Conservation (phyloP, 257 asterid species). For the Ilex asprella region DNA sequence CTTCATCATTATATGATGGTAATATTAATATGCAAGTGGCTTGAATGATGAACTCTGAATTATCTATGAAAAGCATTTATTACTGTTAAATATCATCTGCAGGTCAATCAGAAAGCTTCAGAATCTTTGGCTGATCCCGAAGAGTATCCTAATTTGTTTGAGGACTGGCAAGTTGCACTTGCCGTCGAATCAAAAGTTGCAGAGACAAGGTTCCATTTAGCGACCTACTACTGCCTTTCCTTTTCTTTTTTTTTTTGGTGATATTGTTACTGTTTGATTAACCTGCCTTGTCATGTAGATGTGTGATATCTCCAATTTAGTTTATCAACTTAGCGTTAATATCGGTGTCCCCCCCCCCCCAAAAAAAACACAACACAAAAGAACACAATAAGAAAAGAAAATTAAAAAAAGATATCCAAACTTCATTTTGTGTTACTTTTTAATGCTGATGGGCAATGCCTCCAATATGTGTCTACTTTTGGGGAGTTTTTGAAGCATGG, state of each 20-base stretch:
- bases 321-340: too few relatives aligned
- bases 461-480: neutral
- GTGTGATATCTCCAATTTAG: too few relatives aligned
- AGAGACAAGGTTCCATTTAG: conserved; percentile 31
- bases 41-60: neutral
- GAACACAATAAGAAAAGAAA: too few relatives aligned
- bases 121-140: conserved; percentile 93
- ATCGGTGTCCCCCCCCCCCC: too few relatives aligned
- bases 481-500: neutral
- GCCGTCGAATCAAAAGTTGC: conserved; percentile 62
- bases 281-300: too few relatives aligned
- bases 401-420: too few relatives aligned
- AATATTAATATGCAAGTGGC: neutral
- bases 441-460: neutral
- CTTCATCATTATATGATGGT: neutral
- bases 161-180: conserved; percentile 91
- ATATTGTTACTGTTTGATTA: too few relatives aligned
- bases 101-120: conserved; percentile 89
- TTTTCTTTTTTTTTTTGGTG: too few relatives aligned
- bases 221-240: conserved; percentile 1
- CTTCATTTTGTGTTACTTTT: neutral
- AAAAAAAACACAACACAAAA: too few relatives aligned
- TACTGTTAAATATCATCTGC: conserved; percentile 10
- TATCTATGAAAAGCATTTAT: neutral
- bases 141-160: conserved; percentile 86